phyloP scores from a whole-genome alignment of 2,329 filamentous ascomycete species.

The Calonectria multiphialidica region DNA sequence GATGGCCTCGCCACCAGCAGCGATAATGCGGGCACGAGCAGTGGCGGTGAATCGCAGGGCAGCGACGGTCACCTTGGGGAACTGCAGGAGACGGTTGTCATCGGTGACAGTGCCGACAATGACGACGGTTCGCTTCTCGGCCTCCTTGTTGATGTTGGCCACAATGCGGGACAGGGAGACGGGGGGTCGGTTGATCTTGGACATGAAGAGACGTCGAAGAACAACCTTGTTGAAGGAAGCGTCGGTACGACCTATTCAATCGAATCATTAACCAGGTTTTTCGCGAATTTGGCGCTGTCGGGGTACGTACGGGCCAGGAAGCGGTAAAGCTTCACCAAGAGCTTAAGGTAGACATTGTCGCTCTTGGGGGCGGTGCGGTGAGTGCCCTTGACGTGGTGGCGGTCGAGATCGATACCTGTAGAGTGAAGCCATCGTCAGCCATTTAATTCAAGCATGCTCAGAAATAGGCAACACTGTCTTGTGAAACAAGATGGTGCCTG shows the following conservation, averaged over 20 bases:
- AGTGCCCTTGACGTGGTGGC: conserved; percentile 76
- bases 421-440: conserved; percentile 69
- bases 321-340: conserved; percentile 98
- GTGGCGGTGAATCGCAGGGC: conserved; percentile 97
- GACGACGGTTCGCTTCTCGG: conserved; percentile 88
- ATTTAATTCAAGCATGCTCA: conserved; percentile 75
- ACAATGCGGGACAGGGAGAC: conserved; percentile 94
- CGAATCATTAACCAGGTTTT: conserved; percentile 15
- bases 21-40: conserved; percentile 91
- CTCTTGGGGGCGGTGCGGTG: conserved; percentile 98
- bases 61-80: conserved; percentile 94
- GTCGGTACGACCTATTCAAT: conserved; percentile 85
- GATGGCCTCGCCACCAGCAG: conserved; percentile 93
- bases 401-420: conserved; percentile 79
- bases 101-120: conserved; percentile 96
- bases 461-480: conserved; percentile 47
- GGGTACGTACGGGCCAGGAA: conserved; percentile 89
- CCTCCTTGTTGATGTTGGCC: conserved; percentile 74
- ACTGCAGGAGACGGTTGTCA: conserved; percentile 91
- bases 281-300: background rate
- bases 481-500: conserved; percentile 45
- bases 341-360: conserved; percentile 97
- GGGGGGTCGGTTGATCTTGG: conserved; percentile 96
- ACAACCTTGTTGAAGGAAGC: conserved; percentile 99
- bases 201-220: conserved; percentile 97